phyloP scores from a whole-genome alignment of 2,329 filamentous ascomycete genomes.

The Davidsoniella neocaledoniae region DNA sequence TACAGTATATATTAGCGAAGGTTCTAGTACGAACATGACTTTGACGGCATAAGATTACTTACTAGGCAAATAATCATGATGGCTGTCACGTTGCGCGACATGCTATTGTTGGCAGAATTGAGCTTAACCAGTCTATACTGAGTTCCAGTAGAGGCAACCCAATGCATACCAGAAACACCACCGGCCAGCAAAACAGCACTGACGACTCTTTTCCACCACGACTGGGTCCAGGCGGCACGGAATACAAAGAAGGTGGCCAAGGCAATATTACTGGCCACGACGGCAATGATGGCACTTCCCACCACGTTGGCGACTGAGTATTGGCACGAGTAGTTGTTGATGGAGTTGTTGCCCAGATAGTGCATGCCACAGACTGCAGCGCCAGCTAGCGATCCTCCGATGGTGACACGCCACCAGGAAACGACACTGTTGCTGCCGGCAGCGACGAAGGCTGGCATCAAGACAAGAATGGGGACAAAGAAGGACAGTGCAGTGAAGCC shows the following conservation, averaged over 20 bases:
- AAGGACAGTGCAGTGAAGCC: conserved; percentile 62
- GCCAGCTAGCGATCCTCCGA: conserved; percentile 54
- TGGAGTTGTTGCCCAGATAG: conserved; percentile 71
- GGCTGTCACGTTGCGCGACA: conserved; percentile 47
- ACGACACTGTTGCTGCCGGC: conserved; percentile 44
- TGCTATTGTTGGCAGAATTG: conserved; percentile 23
- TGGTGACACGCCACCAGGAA: conserved; percentile 38
- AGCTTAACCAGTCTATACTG: conserved; percentile 40
- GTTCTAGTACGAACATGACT: neutral
- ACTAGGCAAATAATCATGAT: conserved; percentile 59
- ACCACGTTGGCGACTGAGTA: conserved; percentile 45
- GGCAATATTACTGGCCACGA: conserved; percentile 52
- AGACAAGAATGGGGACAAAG: conserved; percentile 60
- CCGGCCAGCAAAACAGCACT: conserved; percentile 52
- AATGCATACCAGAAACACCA: conserved; percentile 77
- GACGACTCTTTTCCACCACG: conserved; percentile 55
- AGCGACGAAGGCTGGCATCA: conserved; percentile 54
- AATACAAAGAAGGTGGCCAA: conserved; percentile 64
- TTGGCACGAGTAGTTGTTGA: conserved; percentile 54
- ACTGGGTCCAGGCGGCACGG: conserved; percentile 58
- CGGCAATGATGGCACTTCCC: conserved; percentile 54
- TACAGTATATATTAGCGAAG: neutral
- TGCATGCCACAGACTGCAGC: conserved; percentile 72
- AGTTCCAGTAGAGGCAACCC: conserved; percentile 60
- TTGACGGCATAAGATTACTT: conserved; percentile 17